A percentile compares a stretch with the other conserved stretches of the same genome.
These are phyloP conservation scores for Hypoxylon crocopeplum DNA, from an alignment of 495 filamentous ascomycete genomes.

Conservation along the genomic window DNA sequence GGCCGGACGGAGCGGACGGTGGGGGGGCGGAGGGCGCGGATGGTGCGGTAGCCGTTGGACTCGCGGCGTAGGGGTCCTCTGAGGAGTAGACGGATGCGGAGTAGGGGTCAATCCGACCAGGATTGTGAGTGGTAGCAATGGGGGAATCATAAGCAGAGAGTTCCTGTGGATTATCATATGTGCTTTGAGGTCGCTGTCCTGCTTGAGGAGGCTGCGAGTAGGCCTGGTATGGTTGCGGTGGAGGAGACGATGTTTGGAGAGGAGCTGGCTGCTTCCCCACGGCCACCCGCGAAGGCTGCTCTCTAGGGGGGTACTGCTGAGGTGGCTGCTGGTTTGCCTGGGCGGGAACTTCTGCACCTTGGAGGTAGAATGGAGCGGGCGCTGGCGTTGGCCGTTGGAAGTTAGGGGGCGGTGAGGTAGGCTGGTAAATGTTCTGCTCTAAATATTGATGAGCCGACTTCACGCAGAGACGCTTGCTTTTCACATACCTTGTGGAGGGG, in stretches of 20 bases:
- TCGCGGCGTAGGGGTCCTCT: slow-evolving; percentile 60
- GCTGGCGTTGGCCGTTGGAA: slow-evolving; percentile 51
- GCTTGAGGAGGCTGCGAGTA: slow-evolving; percentile 54
- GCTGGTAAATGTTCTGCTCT: slow-evolving; percentile 51
- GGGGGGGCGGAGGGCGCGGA: slow-evolving; percentile 36
- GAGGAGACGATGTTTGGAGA: slow-evolving; percentile 54
- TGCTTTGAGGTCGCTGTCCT: slow-evolving; percentile 69
- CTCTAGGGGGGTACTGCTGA: slow-evolving; percentile 48
- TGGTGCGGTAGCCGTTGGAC: slow-evolving; percentile 34
- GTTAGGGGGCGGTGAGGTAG: slow-evolving; percentile 55
- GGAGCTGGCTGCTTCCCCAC: slow-evolving; percentile 54
- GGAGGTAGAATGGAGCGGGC: slow-evolving; percentile 55
- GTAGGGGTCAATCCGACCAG: slow-evolving; percentile 56
- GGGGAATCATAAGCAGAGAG: slow-evolving; percentile 85
- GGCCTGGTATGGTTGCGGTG: slow-evolving; percentile 45
- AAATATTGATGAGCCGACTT: slow-evolving; percentile 39
- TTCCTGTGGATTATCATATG: slow-evolving; percentile 81
- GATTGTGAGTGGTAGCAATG: slow-evolving; percentile 63
- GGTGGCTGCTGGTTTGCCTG: slow-evolving; percentile 39
- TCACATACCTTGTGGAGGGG: slow-evolving; percentile 45
- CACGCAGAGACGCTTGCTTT: slow-evolving; percentile 14
- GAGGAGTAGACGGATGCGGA: slow-evolving; percentile 65
- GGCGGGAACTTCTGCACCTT: slow-evolving; percentile 52
- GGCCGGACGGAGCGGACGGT: slow-evolving; percentile 34
- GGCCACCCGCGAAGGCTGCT: slow-evolving; percentile 52